phyloP scores from a whole-genome alignment of 2,329 filamentous ascomycete species.

The Phialophora tarda region DNA sequence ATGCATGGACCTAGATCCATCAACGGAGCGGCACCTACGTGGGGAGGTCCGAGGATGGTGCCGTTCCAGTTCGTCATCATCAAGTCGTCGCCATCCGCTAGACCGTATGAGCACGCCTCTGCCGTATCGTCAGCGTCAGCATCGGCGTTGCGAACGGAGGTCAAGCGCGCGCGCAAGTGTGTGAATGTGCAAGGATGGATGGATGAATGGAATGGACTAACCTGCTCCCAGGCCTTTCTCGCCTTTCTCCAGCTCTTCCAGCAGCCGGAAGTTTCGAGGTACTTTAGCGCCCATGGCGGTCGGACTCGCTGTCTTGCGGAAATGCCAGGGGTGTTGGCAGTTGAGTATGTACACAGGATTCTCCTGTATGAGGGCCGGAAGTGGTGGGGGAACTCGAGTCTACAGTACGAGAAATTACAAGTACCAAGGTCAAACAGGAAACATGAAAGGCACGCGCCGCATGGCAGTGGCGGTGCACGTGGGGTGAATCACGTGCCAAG shows the following conservation, averaged over 20 bases:
- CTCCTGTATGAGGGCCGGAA: constrained; percentile 3
- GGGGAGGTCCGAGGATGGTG: constrained; percentile 93
- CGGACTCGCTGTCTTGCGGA: not conserved
- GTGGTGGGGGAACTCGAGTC: not conserved
- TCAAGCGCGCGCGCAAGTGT: no score
- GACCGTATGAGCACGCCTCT: constrained; percentile 97
- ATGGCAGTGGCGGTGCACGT: not conserved
- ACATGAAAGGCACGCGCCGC: not conserved
- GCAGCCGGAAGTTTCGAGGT: constrained; percentile 91
- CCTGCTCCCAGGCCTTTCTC: constrained; percentile 96
- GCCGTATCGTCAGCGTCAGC: constrained; percentile 38
- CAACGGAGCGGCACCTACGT: constrained; percentile 66
- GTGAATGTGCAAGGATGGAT: not conserved
- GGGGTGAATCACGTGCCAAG: not conserved
- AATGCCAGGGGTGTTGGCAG: not conserved
- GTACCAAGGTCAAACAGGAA: not conserved
- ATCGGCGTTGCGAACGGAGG: constrained; percentile 37
- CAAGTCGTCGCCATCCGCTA: constrained; percentile 91
- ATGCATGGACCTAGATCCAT: not conserved
- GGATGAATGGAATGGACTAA: constrained; percentile 49
- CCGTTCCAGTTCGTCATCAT: constrained; percentile 99
- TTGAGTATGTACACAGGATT: not conserved
- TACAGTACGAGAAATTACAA: not conserved
- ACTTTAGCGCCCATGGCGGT: constrained; percentile 71
- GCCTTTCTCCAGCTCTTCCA: constrained; percentile 98